Conservation (phyloP, 169 alveolate species). For the Plasmodium chabaudi region DNA sequence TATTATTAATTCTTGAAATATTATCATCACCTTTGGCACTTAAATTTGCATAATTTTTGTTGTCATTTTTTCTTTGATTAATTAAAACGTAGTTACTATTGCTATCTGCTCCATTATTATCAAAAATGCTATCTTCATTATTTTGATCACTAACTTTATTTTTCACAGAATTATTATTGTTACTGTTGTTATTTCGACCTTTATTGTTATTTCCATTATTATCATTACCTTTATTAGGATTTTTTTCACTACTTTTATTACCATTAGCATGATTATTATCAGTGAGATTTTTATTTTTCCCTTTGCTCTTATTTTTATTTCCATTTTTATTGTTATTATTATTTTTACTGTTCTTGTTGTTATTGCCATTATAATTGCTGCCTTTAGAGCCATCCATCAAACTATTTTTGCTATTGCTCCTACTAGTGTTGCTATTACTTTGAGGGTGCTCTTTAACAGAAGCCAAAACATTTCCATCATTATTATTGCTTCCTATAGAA, state of each 20-base stretch:
- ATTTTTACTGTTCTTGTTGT: not conserved
- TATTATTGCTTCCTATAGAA: not conserved
- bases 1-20: constrained; percentile 1
- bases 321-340: not conserved
- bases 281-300: not conserved
- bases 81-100: constrained; percentile 2
- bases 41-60: constrained; percentile 5
- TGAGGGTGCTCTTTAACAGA: not conserved
- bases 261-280: not conserved
- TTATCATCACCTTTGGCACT: constrained; percentile 17
- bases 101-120: not conserved
- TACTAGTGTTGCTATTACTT: not conserved
- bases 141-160: constrained; percentile 3
- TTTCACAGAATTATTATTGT: not conserved
- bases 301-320: not conserved
- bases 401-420: not conserved
- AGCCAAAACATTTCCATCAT: not conserved
- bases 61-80: constrained; percentile 49
- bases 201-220: constrained; percentile 7
- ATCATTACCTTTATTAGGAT: not conserved
- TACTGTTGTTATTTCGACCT: not conserved
- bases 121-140: constrained; percentile 9
- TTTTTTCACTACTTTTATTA: not conserved
- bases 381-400: not conserved
- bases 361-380: not conserved